Conservation (phyloP, 148 eudicot genomes). For the Rhododendron ovatum region DNA sequence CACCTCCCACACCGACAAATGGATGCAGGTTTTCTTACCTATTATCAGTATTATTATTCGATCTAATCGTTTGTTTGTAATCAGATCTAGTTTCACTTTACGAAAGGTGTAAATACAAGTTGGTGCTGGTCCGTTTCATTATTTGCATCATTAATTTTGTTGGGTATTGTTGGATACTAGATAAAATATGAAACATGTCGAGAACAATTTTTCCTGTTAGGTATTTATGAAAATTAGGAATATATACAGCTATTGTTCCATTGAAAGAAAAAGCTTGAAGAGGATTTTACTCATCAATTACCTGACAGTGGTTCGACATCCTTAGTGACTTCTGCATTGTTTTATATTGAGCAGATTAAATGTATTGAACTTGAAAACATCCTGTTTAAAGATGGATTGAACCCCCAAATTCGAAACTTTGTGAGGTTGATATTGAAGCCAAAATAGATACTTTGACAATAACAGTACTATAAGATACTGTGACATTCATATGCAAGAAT, state of each 20-base stretch:
- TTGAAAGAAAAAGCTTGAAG: not conserved
- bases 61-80: not conserved
- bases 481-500: not conserved
- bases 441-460: not conserved
- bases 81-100: not conserved
- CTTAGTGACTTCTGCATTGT: not conserved
- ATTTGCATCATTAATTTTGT: not conserved
- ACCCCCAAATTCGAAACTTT: not conserved
- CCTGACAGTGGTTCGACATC: no score
- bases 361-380: not conserved
- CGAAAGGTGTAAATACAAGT: not conserved
- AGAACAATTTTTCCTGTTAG: not conserved
- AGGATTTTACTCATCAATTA: not conserved
- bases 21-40: slow-evolving; percentile 65
- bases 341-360: no score
- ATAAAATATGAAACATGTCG: not conserved
- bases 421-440: not conserved
- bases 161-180: no score
- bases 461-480: not conserved
- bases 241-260: not conserved
- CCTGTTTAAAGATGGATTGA: not conserved
- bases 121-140: not conserved
- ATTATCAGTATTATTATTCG: not conserved
- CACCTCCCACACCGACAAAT: slow-evolving; percentile 78
- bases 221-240: not conserved